Percentiles rank a stretch among this genome's conserved stretches.
These are phyloP conservation scores for Zasmidium cellare DNA, from an alignment of 2,329 filamentous ascomycete species.

Conservation along the genomic window DNA sequence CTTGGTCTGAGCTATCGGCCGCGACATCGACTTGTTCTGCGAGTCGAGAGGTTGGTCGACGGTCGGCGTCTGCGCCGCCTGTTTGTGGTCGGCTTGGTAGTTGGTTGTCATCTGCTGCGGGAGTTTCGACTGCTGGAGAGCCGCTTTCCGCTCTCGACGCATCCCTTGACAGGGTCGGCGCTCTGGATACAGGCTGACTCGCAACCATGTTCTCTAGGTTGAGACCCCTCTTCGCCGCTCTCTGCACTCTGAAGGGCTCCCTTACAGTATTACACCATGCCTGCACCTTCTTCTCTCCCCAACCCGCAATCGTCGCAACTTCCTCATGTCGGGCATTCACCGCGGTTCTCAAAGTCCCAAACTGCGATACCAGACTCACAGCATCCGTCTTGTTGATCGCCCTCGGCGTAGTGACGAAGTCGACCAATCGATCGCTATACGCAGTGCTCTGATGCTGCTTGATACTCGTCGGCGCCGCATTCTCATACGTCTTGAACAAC, in stretches of 20 bases:
- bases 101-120: neutral
- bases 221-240: slow-evolving; percentile 61
- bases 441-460: slow-evolving; percentile 78
- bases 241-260: slow-evolving; percentile 78
- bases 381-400: slow-evolving; percentile 95
- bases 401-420: slow-evolving; percentile 87
- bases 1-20: slow-evolving; percentile 44
- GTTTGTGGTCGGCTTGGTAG: slow-evolving; percentile 20
- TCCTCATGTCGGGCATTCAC: slow-evolving; percentile 87
- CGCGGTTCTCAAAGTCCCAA: slow-evolving; percentile 83
- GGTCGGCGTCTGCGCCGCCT: slow-evolving; percentile 39
- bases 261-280: slow-evolving; percentile 79
- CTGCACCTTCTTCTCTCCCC: slow-evolving; percentile 93
- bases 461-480: slow-evolving; percentile 79
- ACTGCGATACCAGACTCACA: slow-evolving; percentile 83
- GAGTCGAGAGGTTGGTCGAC: slow-evolving; percentile 34
- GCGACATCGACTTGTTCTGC: slow-evolving; percentile 27
- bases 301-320: slow-evolving; percentile 79
- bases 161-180: slow-evolving; percentile 28
- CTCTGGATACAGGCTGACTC: slow-evolving; percentile 26
- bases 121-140: neutral
- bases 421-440: slow-evolving; percentile 83
- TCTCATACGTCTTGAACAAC: slow-evolving; percentile 91
- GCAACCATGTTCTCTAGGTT: slow-evolving; percentile 33
- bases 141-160: slow-evolving; percentile 28